Evolutionary conservation across 352 stramenopile genomes (phyloP), one percentile per base, ranked within the genome.

Genomic region (Globisporangium emineosum): DNA sequence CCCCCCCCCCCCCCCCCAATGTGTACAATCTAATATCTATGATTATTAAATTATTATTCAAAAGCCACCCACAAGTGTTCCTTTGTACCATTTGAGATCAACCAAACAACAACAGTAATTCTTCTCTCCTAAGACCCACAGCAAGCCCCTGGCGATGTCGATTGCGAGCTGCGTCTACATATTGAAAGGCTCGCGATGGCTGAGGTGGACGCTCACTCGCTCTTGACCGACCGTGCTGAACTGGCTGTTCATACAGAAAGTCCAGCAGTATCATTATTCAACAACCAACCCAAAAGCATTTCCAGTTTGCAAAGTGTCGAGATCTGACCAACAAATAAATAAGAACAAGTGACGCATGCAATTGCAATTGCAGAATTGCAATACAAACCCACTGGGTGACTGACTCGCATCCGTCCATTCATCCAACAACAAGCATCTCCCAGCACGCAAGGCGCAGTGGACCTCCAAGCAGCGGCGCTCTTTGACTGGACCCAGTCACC

Each of bases 1-100:
- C 33, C 25, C 54, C 47, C 32, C 12, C 21, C 21, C 32, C 29
- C 13, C 30, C 15, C 25, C 29, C 32, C 3, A n/a, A 30, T 49
- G 40, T 47, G 15, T 47, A 47, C 40, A 7, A 47, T 47, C 40
- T 47, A 47, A 21, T 47, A 47, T 47, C 49, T 30, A 33, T 55
- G 49, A 55, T 55, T 29, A 55, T 33, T 55, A 55, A 55, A 17
- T 55, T 55, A 55, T 55, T 33, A 55, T 30, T 47, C 15, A 47
- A 17, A 23, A 17, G n/a, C 17, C 17, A 12, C 19, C 6, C 17
- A 47, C 15, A 17, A 45, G 40, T 45, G 29, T 45, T 21, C 17
- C n/a, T 23, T 47, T 47, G 15, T 21, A 21, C 40, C n/a, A n/a
- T 47, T 47, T 9, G 23, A 7, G 40, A 47, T 23, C 40, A 47